phyloP scores from a whole-genome alignment of 2,329 filamentous ascomycete species.

The Chaetoscypha palmicola region DNA sequence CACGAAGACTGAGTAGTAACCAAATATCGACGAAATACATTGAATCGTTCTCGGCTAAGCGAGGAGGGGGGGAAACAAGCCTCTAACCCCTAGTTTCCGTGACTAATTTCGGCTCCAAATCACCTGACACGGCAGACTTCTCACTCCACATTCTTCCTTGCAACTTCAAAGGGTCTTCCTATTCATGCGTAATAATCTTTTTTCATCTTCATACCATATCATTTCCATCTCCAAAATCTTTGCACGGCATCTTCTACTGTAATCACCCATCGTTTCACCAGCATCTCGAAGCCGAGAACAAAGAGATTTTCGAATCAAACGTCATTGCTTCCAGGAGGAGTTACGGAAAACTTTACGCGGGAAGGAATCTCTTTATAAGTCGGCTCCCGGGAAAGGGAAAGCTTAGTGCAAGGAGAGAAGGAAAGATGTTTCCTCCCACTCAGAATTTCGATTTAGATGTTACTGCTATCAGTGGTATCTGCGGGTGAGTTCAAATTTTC shows the following conservation, averaged over 20 bases:
- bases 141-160: conserved; percentile 1
- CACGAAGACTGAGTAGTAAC: no score
- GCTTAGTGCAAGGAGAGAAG: neutral
- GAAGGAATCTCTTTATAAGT: no score
- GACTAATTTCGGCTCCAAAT: neutral
- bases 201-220: no score
- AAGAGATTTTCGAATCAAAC: no score
- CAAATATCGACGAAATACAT: no score
- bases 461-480: conserved; percentile 86
- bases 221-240: neutral
- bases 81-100: neutral
- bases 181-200: no score
- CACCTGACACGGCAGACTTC: conserved; percentile 1
- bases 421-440: conserved; percentile 40
- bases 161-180: neutral
- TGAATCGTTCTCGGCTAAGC: no score
- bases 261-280: neutral
- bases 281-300: neutral
- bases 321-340: no score
- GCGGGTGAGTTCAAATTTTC: conserved; percentile 50
- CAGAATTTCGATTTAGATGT: conserved; percentile 66
- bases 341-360: no score
- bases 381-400: neutral
- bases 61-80: no score
- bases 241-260: neutral